Base-by-base conservation (phyloP, 2,329 filamentous ascomycete genomes). In the Ophiostoma piceae region DNA sequence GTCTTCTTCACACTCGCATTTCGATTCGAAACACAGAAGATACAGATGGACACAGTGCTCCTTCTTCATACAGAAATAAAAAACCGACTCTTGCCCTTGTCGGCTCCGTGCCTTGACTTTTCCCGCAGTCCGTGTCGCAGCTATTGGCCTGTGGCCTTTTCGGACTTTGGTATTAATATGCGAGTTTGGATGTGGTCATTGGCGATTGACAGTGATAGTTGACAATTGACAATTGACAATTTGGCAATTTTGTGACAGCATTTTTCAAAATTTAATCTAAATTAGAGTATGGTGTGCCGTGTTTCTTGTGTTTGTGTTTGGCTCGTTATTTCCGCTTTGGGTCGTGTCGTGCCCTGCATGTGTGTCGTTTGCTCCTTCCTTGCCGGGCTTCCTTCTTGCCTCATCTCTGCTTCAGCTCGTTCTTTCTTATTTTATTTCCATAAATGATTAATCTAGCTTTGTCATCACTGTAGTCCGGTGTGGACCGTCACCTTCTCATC, bases 321-420 rank as follows among this genome's bases (percentile, higher is more conserved):
- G n/a, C 62, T 65, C 35, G 62, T 22, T 65, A 35, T 39, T 65
- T 65, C 62, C 35, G 62, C 35, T 65, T 65, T 65, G 62, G 35
- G 62, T 19, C 19, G n/a, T 37, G 43, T n/a, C 16, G 19, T 47
- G 19, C 16, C 5, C 35, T 64, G 16, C 14, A 5, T 64, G 62
- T 65, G 16, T 64, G 35, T 65, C 35, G 62, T 65, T 65, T 65
- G 62, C 16, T 65, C 62, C 62, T 65, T 65, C 62, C 62, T 39
- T 37, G 43, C 43, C 43, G 6, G 16, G 14, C 43, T 57, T 12
- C 51, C 22, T 22, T 39, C 32, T 19, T 39, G n/a, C 19, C 37
- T 22, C 32, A 37, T 19, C 32, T 41, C 39, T 32, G 19, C 32
- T 35, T 37, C 32, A 37, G 29, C 32, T 39, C 16, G 22, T 29